A percentile compares a stretch with the other conserved stretches of the same genome.
phyloP scores from a whole-genome alignment of 352 stramenopile species.

The Phytophthora chlamydospora region DNA sequence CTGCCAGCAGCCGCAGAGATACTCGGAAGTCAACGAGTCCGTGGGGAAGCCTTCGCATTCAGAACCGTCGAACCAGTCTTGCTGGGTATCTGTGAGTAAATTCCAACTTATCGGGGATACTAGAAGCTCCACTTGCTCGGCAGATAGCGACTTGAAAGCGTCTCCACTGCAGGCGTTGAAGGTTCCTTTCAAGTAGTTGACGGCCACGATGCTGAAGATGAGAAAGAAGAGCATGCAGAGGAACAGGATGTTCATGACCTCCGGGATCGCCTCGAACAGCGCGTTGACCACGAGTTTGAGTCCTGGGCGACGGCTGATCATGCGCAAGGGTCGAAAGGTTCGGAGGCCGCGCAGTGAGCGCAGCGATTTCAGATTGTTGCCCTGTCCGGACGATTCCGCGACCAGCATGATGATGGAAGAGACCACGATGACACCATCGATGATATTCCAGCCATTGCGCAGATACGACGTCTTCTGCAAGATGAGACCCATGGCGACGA shows the following conservation, averaged over 20 bases:
- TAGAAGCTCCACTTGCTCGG: slow-evolving; percentile 54
- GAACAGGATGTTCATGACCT: slow-evolving; percentile 90
- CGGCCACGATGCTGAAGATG: slow-evolving; percentile 95
- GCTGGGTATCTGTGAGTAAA: slow-evolving; percentile 34
- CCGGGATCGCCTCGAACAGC: slow-evolving; percentile 89
- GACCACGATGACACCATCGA: slow-evolving; percentile 90
- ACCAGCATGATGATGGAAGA: slow-evolving; percentile 78
- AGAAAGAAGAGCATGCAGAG: slow-evolving; percentile 94
- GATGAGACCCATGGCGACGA: slow-evolving; percentile 84
- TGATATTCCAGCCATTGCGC: slow-evolving; percentile 87
- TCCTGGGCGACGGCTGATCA: slow-evolving; percentile 88
- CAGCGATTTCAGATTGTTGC: slow-evolving; percentile 73
- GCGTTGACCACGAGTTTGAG: slow-evolving; percentile 93
- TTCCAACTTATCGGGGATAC: slow-evolving; percentile 47
- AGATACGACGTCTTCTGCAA: slow-evolving; percentile 80
- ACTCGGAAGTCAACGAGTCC: slow-evolving; percentile 58
- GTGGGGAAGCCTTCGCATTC: slow-evolving; percentile 48
- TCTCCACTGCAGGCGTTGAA: slow-evolving; percentile 86
- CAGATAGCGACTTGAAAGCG: slow-evolving; percentile 50
- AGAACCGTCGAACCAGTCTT: slow-evolving; percentile 53
- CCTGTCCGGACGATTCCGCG: slow-evolving; percentile 45
- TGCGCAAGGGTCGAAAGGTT: slow-evolving; percentile 90
- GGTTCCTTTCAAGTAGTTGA: slow-evolving; percentile 94
- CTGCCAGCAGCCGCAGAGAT: slow-evolving; percentile 72
- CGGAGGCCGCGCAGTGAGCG: slow-evolving; percentile 83